These are phyloP conservation scores for Spiraea crenata DNA, from an alignment of 331 rosid species.

Conservation along the genomic window DNA sequence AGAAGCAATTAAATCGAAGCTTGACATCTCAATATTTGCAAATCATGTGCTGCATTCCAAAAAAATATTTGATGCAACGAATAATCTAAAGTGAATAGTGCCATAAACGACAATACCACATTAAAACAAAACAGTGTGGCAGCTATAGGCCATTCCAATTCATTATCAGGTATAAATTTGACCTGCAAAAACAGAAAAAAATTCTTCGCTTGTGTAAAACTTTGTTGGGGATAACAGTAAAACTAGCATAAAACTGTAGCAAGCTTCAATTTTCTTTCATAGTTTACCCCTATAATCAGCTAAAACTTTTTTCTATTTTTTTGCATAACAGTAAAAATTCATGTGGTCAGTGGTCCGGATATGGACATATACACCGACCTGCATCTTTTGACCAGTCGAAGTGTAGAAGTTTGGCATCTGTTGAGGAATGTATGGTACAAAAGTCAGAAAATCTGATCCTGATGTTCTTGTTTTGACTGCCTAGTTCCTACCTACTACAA, in stretches of 20 bases:
- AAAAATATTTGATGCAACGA: background rate
- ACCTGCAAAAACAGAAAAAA: background rate
- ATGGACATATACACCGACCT: background rate
- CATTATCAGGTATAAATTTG: background rate
- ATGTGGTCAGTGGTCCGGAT: background rate
- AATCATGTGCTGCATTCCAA: background rate
- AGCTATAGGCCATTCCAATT: too few species aligned
- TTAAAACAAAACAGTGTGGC: slow-evolving; percentile 3
- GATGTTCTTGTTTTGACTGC: too few species aligned
- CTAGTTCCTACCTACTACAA: too few species aligned
- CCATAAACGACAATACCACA: background rate
- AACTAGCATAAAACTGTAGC: background rate
- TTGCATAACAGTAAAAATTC: background rate
- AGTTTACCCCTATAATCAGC: background rate
- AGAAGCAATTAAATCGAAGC: background rate
- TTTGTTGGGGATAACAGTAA: background rate
- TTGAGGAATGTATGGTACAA: background rate
- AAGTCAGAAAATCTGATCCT: background rate
- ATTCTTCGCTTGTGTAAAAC: background rate
- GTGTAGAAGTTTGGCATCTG: too few species aligned
- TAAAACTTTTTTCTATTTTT: background rate
- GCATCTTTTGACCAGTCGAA: too few species aligned
- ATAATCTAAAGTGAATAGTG: slow-evolving; percentile 2
- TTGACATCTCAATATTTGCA: background rate
- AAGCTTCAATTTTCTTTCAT: background rate